Base-by-base conservation (phyloP, 768 basidiomycete species). In the Tremella mesenterica region DNA sequence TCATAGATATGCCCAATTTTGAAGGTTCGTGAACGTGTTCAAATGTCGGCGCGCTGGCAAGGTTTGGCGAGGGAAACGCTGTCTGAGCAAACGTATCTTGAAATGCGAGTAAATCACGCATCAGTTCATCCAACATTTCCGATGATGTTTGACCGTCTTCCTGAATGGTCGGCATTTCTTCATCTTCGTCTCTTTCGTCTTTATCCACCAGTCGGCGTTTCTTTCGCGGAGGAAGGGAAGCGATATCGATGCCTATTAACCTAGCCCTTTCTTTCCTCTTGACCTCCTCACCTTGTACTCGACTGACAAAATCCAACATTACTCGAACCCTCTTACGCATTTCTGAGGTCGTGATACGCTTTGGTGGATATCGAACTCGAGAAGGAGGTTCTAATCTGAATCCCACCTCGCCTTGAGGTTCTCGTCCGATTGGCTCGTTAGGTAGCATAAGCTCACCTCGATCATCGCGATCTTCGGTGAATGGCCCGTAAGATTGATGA, bases 311-410 rank as follows among this genome's bases (percentile, higher is more conserved):
- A 65, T 95, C 92, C 18, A 93, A 82, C 44, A 97, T 78, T 38
- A 85, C 81, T 30, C 88, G 79, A 21, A 93, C 88, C 23, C 93
- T 83, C 75, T 95, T 95, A 73, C 89, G 87, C 89, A 97, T 93
- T 71, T 96, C 93, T 18, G 84, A 85, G n/a, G 93, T 85, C 61
- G 91, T 95, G 81, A 84, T 91, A 48, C 93, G 80, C 75, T 92
- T 91, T 60, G 83, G 82, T 1, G 92, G 93, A 85, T 88, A 97
- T 64, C 88, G 85, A 53, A 95, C 85, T 72, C 88, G 85, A 13
- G 74, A 70, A 0, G 75, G 72, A 13, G 69, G 67, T 44, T 77
- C 76, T 9, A 66, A 56, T 44, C 68, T 67, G 6, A 58, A 57
- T 3, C 54, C 57, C 16, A 56, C 52, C 16, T 60, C 56, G 0